phyloP scores from a whole-genome alignment of 2,329 filamentous ascomycete genomes.

The Fusarium domesticum region DNA sequence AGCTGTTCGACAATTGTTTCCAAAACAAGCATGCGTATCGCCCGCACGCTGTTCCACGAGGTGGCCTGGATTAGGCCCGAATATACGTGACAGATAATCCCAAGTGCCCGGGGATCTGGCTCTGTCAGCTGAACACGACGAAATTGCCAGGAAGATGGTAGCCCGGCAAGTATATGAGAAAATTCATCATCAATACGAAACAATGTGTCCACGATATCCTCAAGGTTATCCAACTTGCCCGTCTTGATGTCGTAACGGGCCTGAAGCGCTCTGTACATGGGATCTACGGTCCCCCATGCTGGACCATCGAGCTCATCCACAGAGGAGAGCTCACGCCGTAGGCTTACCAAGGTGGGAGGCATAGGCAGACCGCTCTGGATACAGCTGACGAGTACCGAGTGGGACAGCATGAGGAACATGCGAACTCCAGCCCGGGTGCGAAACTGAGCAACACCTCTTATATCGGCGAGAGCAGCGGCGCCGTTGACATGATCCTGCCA shows the following conservation, averaged over 20 bases:
- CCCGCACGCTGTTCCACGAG: constrained; percentile 48
- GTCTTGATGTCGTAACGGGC: constrained; percentile 46
- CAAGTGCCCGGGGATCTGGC: constrained; percentile 42
- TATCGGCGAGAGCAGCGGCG: constrained; percentile 47
- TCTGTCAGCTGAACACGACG: constrained; percentile 39
- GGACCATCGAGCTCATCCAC: constrained; percentile 38
- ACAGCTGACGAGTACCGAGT: constrained; percentile 51
- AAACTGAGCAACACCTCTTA: constrained; percentile 49
- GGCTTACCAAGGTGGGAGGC: constrained; percentile 46
- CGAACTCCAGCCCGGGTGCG: constrained; percentile 43
- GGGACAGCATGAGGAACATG: constrained; percentile 54
- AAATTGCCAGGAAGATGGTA: constrained; percentile 44
- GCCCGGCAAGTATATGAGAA: constrained; percentile 35
- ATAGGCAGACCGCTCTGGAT: constrained; percentile 48
- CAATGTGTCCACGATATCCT: constrained; percentile 37
- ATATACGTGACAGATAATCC: constrained; percentile 45
- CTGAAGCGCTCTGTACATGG: constrained; percentile 46
- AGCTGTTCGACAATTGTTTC: constrained; percentile 47
- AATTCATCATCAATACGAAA: constrained; percentile 44
- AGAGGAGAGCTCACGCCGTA: constrained; percentile 42
- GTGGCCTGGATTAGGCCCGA: constrained; percentile 43
- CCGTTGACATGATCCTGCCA: constrained; percentile 55
- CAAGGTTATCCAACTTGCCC: constrained; percentile 35
- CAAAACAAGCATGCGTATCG: constrained; percentile 45
- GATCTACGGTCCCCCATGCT: constrained; percentile 42